phyloP scores from a whole-genome alignment of 805 yeast genomes.

The Candida anglica region DNA sequence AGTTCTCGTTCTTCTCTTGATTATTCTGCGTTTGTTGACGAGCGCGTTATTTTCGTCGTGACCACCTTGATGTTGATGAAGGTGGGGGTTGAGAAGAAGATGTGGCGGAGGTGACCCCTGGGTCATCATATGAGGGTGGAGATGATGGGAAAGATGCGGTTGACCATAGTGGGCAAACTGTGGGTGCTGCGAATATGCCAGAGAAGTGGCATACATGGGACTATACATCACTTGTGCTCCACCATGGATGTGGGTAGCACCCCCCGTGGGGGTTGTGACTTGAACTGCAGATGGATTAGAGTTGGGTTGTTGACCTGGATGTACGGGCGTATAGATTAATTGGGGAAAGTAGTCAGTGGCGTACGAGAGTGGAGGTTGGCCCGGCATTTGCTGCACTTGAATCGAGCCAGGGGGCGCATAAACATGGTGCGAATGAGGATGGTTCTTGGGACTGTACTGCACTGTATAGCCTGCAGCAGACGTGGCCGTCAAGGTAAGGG shows the following conservation, averaged over 20 bases:
- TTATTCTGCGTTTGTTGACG: slow-evolving; percentile 37
- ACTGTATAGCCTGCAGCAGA: background rate
- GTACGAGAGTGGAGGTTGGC: background rate
- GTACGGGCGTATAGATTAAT: background rate
- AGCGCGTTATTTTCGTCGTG: slow-evolving; percentile 26
- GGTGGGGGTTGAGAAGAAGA: slow-evolving; percentile 4
- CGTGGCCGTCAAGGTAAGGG: slow-evolving; percentile 2
- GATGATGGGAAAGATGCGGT: slow-evolving; percentile 4
- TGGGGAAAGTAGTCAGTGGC: background rate
- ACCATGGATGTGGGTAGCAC: too few relatives aligned
- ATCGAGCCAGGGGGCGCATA: background rate
- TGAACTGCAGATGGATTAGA: too few relatives aligned
- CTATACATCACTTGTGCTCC: slow-evolving; percentile 1
- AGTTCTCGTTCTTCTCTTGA: slow-evolving; percentile 63
- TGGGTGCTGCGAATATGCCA: slow-evolving; percentile 1
- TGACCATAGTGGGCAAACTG: slow-evolving; percentile 6
- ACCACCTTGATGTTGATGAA: background rate
- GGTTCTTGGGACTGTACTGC: slow-evolving; percentile 1
- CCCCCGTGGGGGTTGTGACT: too few relatives aligned
- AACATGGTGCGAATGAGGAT: background rate
- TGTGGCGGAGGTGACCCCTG: slow-evolving; percentile 4
- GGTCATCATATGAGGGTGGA: slow-evolving; percentile 1
- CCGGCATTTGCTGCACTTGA: background rate
- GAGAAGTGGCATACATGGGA: slow-evolving; percentile 3
- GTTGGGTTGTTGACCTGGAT: too few relatives aligned